These are phyloP conservation scores for Pseudophaeomoniella oleicola DNA, from an alignment of 2,329 filamentous ascomycete genomes.

Conservation along the genomic window DNA sequence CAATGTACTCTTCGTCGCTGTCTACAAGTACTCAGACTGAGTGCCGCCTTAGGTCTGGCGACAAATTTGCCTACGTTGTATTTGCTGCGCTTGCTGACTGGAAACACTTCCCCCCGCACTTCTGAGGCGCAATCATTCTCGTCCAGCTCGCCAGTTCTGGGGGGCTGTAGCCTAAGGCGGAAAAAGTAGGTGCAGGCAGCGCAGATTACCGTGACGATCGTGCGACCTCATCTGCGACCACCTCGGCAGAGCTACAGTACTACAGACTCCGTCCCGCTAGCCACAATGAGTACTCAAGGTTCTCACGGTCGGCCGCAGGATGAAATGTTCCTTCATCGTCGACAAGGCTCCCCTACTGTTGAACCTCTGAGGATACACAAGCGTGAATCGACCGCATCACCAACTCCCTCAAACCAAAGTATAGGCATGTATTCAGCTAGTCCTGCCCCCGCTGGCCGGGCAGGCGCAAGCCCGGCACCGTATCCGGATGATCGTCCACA, in stretches of 20 bases:
- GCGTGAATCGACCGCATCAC: constrained; percentile 48
- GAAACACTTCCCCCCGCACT: not conserved
- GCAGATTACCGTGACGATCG: not conserved
- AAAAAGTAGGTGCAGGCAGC: not conserved
- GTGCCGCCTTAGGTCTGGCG: not conserved
- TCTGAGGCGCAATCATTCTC: not conserved
- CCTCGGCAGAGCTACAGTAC: too few species aligned
- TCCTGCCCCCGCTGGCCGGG: constrained; percentile 35
- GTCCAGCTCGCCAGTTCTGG: too few species aligned
- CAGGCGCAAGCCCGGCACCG: constrained; percentile 51
- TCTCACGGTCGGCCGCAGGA: not conserved
- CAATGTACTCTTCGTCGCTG: not conserved
- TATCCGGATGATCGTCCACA: constrained; percentile 54
- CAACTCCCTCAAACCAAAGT: constrained; percentile 22
- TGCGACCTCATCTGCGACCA: not conserved
- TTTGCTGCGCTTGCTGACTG: too few species aligned
- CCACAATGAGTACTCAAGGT: constrained; percentile 1
- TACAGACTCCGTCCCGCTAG: not conserved
- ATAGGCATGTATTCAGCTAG: constrained; percentile 16
- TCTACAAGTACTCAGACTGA: not conserved
- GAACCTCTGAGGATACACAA: constrained; percentile 79
- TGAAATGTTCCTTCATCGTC: constrained; percentile 52
- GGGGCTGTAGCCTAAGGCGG: not conserved
- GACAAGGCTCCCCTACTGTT: constrained; percentile 54
- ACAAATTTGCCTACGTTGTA: not conserved